Evolutionary conservation across 305 asterid genomes (phyloP).

Genomic region (Stenogyne calaminthoides): DNA sequence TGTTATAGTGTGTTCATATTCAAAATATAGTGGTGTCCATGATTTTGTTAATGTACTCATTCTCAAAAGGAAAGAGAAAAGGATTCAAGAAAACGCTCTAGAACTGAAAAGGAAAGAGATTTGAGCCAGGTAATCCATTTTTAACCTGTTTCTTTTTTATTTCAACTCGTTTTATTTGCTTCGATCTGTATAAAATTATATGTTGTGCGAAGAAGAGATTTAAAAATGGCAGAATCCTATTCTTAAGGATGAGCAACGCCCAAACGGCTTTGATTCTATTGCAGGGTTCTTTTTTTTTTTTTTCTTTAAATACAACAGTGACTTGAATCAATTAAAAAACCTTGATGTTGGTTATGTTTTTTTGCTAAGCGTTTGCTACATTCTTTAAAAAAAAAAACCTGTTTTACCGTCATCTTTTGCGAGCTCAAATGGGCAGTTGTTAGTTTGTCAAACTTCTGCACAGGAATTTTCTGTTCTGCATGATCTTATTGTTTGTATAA

Average conservation of each 20-base stretch:
- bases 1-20: too few species aligned
- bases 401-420: background rate
- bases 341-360: background rate
- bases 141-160: too few species aligned
- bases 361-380: background rate
- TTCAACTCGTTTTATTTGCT: background rate
- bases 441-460: conserved; percentile 8
- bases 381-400: too few species aligned
- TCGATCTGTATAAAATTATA: conserved; percentile 60
- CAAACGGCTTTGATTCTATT: conserved; percentile 5
- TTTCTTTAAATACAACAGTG: background rate
- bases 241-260: conserved; percentile 63
- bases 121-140: too few species aligned
- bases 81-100: too few species aligned
- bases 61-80: too few species aligned
- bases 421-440: background rate
- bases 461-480: background rate
- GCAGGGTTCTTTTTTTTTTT: background rate
- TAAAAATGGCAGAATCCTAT: conserved; percentile 98
- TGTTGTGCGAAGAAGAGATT: conserved; percentile 97
- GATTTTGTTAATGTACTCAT: too few species aligned
- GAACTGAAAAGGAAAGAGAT: too few species aligned
- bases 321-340: background rate
- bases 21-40: too few species aligned
- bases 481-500: background rate